These are phyloP conservation scores for Fusarium globosum DNA, from an alignment of 2,329 filamentous ascomycete species.

Conservation along the genomic window DNA sequence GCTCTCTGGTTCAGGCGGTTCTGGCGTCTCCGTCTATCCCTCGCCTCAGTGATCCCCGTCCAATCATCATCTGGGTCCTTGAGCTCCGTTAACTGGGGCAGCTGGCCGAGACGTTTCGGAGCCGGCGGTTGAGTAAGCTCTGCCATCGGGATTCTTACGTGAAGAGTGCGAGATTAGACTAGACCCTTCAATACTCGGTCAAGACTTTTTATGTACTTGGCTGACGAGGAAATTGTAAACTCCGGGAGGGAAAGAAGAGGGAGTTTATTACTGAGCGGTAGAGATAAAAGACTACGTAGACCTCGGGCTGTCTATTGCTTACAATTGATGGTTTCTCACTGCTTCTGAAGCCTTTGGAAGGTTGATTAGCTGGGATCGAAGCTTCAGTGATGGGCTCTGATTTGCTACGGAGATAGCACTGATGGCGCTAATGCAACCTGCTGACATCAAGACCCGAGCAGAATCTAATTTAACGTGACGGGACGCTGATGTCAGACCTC, in stretches of 20 bases:
- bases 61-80: slow-evolving; percentile 38
- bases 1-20: slow-evolving; percentile 43
- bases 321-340: background rate
- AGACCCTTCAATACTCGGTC: slow-evolving; percentile 5
- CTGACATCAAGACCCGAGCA: slow-evolving; percentile 28
- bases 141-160: slow-evolving; percentile 31
- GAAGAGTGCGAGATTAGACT: slow-evolving; percentile 4
- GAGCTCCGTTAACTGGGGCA: slow-evolving; percentile 30
- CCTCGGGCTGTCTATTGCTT: background rate
- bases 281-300: background rate
- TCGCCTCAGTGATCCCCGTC: slow-evolving; percentile 39
- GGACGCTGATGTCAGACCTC: slow-evolving; percentile 33
- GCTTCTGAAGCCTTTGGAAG: background rate
- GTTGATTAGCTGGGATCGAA: background rate
- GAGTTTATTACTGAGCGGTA: background rate
- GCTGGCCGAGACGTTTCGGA: slow-evolving; percentile 12
- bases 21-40: slow-evolving; percentile 39
- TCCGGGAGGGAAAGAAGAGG: background rate
- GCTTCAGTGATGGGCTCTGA: background rate
- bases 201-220: background rate
- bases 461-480: background rate
- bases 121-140: slow-evolving; percentile 8
- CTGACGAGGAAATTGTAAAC: slow-evolving; percentile 1
- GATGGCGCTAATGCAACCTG: slow-evolving; percentile 41
- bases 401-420: background rate